A percentile compares a stretch with the other conserved stretches of the same genome.
These are phyloP conservation scores for Omphalea diandra DNA, from an alignment of 441 rosid genomes.

Conservation along the genomic window DNA sequence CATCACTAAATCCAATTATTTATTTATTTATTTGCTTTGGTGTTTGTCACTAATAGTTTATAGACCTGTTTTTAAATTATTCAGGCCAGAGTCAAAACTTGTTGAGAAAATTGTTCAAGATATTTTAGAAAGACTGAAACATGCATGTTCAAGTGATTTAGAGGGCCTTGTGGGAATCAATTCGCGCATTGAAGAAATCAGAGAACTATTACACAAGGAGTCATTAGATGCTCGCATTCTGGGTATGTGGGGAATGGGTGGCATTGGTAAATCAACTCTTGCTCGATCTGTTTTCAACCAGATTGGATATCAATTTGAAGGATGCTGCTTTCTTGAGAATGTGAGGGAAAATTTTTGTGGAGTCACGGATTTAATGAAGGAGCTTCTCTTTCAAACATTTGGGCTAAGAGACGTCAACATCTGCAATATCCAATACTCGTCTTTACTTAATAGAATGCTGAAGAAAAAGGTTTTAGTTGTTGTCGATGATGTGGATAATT, in stretches of 20 bases:
- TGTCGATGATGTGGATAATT: constrained; percentile 8
- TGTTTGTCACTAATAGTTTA: background rate
- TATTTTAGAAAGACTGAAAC: background rate
- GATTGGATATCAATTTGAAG: background rate
- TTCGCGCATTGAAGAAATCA: background rate
- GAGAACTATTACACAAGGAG: background rate
- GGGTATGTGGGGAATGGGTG: constrained; percentile 23
- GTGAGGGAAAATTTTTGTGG: constrained; percentile 14
- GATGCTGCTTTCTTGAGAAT: background rate
- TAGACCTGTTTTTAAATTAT: background rate
- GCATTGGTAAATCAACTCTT: constrained; percentile 1
- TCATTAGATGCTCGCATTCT: background rate
- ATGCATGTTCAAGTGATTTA: background rate
- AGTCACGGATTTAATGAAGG: background rate
- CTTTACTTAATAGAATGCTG: background rate
- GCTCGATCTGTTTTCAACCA: constrained; percentile 4
- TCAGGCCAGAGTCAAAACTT: background rate
- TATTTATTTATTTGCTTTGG: background rate
- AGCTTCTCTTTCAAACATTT: constrained; percentile 5
- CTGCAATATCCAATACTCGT: background rate
- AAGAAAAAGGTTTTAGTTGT: constrained; percentile 5
- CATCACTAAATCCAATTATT: too few species aligned
- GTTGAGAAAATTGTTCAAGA: background rate
- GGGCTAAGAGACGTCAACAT: background rate
- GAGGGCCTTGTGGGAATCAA: constrained; percentile 1